Evolutionary conservation across 306 rosid genomes (phyloP).

Genomic region (Carpinus viminea): DNA sequence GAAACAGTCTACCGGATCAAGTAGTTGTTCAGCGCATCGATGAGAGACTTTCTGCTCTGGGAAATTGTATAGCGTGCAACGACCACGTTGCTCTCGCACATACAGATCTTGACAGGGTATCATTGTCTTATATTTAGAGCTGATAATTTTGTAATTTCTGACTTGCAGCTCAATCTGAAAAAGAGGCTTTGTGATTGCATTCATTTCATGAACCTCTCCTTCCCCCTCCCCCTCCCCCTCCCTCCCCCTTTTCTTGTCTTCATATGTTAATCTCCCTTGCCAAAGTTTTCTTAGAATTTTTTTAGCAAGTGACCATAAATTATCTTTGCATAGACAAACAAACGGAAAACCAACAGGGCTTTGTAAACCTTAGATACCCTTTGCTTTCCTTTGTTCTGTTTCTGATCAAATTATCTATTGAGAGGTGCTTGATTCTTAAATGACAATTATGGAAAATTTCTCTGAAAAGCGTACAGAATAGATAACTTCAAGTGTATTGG

Average conservation of each 20-base stretch:
- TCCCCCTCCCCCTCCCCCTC: neutral
- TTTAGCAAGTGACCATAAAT: neutral
- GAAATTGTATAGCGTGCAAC: constrained; percentile 92
- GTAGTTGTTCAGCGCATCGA: constrained; percentile 90
- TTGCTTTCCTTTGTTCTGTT: constrained; percentile 1
- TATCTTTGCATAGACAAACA: neutral
- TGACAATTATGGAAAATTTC: too few species aligned
- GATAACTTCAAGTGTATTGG: neutral
- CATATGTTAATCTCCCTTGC: neutral
- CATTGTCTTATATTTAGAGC: neutral
- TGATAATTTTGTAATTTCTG: neutral
- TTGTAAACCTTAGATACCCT: neutral
- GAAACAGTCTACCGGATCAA: constrained; percentile 90
- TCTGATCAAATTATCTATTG: constrained; percentile 1
- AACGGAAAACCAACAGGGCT: neutral
- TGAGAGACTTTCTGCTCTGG: constrained; percentile 88
- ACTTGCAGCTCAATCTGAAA: neutral
- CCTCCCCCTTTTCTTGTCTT: neutral
- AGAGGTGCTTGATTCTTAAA: neutral
- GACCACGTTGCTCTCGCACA: constrained; percentile 95
- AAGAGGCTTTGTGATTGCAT: neutral
- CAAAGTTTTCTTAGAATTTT: too few species aligned
- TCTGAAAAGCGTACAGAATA: neutral
- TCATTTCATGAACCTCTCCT: neutral
- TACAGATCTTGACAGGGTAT: constrained; percentile 93